Evolutionary conservation across 257 asterid genomes (phyloP), one percentile per base, ranked within the genome.

Genomic region (Plantago ovata): DNA sequence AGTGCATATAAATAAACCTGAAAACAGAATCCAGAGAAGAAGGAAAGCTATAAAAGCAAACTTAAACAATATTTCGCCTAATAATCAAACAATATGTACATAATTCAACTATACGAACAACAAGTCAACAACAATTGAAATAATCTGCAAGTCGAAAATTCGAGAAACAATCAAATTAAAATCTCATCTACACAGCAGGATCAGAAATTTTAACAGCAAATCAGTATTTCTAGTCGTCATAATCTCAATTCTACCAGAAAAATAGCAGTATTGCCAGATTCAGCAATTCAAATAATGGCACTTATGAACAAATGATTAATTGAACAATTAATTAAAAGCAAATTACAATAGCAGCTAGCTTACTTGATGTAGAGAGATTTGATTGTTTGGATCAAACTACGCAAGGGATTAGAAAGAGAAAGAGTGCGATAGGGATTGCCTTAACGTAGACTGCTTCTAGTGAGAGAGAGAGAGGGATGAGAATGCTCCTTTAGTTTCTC

Each of bases 1-100:
- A 52, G 7, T 61, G 12, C 44, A 62, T 49, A 38, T 38, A 62
- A 38, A 51, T 38, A 56, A 32, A 20, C 61, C 61, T 56, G 57
- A 12, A 8, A 23, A 21, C n/a, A 5, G n/a, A 23, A 50, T 12
- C 22, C 2, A 32, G 33, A 46, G 58, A 53, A 49, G 52, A 48
- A n/a, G n/a, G n/a, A n/a, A n/a, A n/a, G n/a, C n/a, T n/a, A n/a
- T n/a, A n/a, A n/a, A n/a, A n/a, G n/a, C n/a, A n/a, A n/a, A n/a
- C n/a, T n/a, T n/a, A 45, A 5, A 23, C 20, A 28, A 33, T 28
- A 22, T 13, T 16, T 38, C 49, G 7, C 45, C 45, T 41, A 41
- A 41, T 41, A 4, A 41, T 41, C n/a, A 14, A 41, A 41, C n/a
- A n/a, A n/a, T n/a, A n/a, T n/a, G n/a, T n/a, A n/a, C 15, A 42